Percentiles rank a stretch among this genome's conserved stretches.
phyloP scores from a whole-genome alignment of 2,329 filamentous ascomycete species.

The Aspergillus ustus region DNA sequence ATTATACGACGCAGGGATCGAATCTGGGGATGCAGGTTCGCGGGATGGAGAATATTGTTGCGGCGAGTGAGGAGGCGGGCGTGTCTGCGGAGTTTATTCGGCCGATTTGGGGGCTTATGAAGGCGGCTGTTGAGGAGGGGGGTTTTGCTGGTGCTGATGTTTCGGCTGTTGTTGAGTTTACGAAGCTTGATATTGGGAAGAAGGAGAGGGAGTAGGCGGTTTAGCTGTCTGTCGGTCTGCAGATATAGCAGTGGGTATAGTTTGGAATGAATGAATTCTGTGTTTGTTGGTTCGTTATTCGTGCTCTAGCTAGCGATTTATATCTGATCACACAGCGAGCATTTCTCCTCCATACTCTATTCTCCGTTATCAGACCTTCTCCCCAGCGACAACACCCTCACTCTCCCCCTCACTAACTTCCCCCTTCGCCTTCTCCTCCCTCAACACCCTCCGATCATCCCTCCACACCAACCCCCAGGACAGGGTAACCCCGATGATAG shows the following conservation, averaged over 20 bases:
- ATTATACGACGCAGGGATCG: constrained; percentile 14
- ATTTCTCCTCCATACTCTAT: background rate
- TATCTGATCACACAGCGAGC: background rate
- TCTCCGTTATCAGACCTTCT: background rate
- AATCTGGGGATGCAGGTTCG: constrained; percentile 19
- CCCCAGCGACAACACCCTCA: background rate
- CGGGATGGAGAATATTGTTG: constrained; percentile 13
- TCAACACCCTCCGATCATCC: background rate
- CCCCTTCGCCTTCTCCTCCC: background rate
- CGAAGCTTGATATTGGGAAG: too few relatives aligned
- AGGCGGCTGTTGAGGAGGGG: constrained; percentile 5
- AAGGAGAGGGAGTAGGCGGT: background rate
- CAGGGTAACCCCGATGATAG: constrained; percentile 32
- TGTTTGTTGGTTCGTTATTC: too few relatives aligned
- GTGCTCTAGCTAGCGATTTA: too few relatives aligned
- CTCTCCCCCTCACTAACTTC: background rate
- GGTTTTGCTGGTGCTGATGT: constrained; percentile 12
- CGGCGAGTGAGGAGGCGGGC: constrained; percentile 9
- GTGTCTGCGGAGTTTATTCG: constrained; percentile 4
- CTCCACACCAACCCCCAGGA: constrained; percentile 32
- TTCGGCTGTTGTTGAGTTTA: constrained; percentile 14
- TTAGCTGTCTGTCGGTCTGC: too few relatives aligned
- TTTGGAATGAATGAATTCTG: too few relatives aligned
- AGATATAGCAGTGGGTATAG: too few relatives aligned
- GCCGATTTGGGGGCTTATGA: constrained; percentile 10